Percentiles rank a stretch among this genome's conserved stretches.
Evolutionary conservation across 2,329 filamentous ascomycete genomes (phyloP).

Genomic region (Boeremia exigua): DNA sequence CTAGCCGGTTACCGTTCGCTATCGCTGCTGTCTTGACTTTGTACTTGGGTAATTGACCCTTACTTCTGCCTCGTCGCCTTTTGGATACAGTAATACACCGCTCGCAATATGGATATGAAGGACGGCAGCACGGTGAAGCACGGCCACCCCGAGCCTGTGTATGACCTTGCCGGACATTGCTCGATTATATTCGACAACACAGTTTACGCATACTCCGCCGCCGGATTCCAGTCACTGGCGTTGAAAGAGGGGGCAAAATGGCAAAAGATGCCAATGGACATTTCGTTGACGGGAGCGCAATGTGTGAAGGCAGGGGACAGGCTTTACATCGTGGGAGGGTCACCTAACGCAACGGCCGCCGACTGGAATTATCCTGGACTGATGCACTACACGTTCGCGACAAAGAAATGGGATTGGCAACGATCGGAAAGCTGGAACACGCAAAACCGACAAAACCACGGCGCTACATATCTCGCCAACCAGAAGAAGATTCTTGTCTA

Average conservation of each 20-base stretch:
- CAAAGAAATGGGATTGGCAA: conserved; percentile 65
- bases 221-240: conserved; percentile 76
- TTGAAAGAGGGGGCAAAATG: conserved; percentile 75
- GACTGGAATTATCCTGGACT: conserved; percentile 71
- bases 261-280: conserved; percentile 69
- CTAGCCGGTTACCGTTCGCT: conserved; percentile 29
- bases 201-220: conserved; percentile 80
- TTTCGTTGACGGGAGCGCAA: conserved; percentile 73
- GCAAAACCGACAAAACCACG: conserved; percentile 75
- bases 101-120: conserved; percentile 58
- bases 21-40: conserved; percentile 25
- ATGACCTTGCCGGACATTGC: conserved; percentile 77
- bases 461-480: conserved; percentile 73
- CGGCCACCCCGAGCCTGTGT: conserved; percentile 71
- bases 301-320: conserved; percentile 77
- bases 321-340: conserved; percentile 82
- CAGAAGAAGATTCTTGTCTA: conserved; percentile 79
- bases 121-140: conserved; percentile 58
- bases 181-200: conserved; percentile 81
- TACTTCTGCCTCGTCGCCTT: conserved; percentile 16
- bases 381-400: conserved; percentile 69
- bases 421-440: conserved; percentile 58
- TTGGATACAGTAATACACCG: conserved; percentile 18
- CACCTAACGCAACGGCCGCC: conserved; percentile 42
- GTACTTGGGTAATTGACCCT: conserved; percentile 26